Evolutionary conservation across 305 asterid species (phyloP).

Genomic region (Fraxinus platypoda): DNA sequence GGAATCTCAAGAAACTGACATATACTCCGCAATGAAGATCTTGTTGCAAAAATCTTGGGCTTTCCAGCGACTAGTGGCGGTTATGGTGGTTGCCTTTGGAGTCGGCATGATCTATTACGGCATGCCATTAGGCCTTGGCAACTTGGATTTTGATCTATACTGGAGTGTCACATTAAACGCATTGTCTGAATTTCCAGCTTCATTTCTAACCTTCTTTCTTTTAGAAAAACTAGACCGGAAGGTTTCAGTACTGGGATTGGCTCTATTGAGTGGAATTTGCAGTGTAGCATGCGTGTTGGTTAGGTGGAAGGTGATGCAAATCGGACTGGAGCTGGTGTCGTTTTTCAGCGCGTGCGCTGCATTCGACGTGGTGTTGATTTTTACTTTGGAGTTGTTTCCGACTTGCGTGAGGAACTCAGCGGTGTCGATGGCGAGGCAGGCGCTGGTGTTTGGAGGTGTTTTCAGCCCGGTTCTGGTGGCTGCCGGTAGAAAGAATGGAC

Average conservation of each 20-base stretch:
- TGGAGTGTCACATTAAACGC: constrained; percentile 35
- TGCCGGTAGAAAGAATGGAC: constrained; percentile 33
- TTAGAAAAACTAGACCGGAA: constrained; percentile 26
- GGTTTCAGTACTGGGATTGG: constrained; percentile 15
- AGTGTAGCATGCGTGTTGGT: constrained; percentile 19
- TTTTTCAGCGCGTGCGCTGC: constrained; percentile 46
- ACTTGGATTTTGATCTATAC: constrained; percentile 27
- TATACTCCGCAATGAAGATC: constrained; percentile 23
- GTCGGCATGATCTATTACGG: constrained; percentile 39
- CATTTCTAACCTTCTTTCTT: constrained; percentile 22
- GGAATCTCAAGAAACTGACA: not conserved
- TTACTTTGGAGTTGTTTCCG: constrained; percentile 51
- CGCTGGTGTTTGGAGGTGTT: constrained; percentile 45
- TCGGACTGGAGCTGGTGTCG: constrained; percentile 41
- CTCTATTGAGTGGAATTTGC: constrained; percentile 28
- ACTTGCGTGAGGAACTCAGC: constrained; percentile 55
- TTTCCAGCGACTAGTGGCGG: constrained; percentile 18
- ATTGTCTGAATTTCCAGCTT: constrained; percentile 34
- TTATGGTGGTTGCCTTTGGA: constrained; percentile 32
- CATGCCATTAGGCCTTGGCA: constrained; percentile 36
- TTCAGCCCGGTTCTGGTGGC: constrained; percentile 45
- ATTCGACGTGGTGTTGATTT: constrained; percentile 33
- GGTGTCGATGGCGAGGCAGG: constrained; percentile 53
- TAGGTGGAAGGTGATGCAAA: constrained; percentile 9
- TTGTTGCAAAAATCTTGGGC: constrained; percentile 37